These are phyloP conservation scores for Lachnellula suecica DNA, from an alignment of 2,329 filamentous ascomycete species.

Conservation along the genomic window DNA sequence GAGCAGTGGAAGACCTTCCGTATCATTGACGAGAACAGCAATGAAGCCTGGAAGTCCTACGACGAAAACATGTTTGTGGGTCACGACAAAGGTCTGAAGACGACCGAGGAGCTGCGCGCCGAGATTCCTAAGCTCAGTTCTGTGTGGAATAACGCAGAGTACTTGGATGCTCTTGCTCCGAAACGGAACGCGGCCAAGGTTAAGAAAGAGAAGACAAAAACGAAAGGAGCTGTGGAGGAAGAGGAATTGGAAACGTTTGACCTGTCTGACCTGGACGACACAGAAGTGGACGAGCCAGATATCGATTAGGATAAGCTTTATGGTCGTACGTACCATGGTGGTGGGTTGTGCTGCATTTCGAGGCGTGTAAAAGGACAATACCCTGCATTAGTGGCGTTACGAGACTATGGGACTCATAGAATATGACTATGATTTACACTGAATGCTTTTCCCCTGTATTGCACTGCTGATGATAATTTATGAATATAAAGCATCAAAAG, in stretches of 20 bases:
- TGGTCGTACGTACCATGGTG: too few relatives aligned
- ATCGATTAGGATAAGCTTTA: background rate
- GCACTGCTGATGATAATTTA: background rate
- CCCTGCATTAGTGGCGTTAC: constrained; percentile 12
- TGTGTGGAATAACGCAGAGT: constrained; percentile 55
- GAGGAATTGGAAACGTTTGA: constrained; percentile 10
- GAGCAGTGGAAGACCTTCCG: constrained; percentile 79
- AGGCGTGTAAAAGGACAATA: constrained; percentile 25
- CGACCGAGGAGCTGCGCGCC: constrained; percentile 17
- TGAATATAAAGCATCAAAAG: background rate
- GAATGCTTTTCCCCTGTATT: background rate
- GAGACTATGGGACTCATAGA: background rate
- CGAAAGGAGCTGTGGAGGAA: constrained; percentile 17
- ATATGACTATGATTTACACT: background rate
- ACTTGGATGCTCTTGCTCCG: constrained; percentile 62
- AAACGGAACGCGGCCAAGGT: constrained; percentile 4
- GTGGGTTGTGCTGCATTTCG: constrained; percentile 15
- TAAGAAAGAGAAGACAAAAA: constrained; percentile 16
- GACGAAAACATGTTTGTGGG: constrained; percentile 64
- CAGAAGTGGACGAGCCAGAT: background rate
- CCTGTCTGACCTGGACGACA: constrained; percentile 15
- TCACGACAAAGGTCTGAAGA: constrained; percentile 12
- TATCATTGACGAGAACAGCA: constrained; percentile 79
- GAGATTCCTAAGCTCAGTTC: constrained; percentile 43
- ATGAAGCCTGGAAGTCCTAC: constrained; percentile 74